phyloP scores from a whole-genome alignment of 1,284 basidiomycete genomes.

The Rhodotorula sp. region DNA sequence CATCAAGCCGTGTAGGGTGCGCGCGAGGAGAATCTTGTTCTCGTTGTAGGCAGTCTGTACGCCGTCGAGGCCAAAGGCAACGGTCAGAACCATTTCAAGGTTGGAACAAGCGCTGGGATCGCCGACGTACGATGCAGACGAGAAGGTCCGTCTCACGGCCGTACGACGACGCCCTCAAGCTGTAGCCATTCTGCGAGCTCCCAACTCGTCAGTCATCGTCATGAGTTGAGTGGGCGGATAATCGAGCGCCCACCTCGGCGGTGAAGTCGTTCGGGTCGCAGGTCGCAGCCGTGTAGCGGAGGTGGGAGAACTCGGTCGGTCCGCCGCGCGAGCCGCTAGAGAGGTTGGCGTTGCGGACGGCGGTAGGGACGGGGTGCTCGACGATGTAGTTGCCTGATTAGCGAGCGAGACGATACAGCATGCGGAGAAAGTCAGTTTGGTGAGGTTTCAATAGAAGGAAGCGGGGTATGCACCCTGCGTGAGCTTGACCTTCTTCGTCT shows the following conservation, averaged over 20 bases:
- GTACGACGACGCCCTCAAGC: conserved; percentile 78
- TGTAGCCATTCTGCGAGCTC: conserved; percentile 61
- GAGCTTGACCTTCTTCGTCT: conserved; percentile 77
- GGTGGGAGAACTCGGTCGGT: conserved; percentile 82
- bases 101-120: not conserved
- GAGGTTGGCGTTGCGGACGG: conserved; percentile 56
- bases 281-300: conserved; percentile 86
- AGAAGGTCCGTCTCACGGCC: conserved; percentile 87
- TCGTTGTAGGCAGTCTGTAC: conserved; percentile 66
- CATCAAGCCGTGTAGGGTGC: conserved; percentile 94
- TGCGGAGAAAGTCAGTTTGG: not conserved
- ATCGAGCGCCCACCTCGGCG: conserved; percentile 50
- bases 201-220: not conserved
- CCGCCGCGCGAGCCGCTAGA: conserved; percentile 50
- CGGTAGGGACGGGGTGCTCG: conserved; percentile 56
- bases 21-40: conserved; percentile 89
- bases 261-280: conserved; percentile 92
- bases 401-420: not conserved
- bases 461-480: conserved; percentile 56
- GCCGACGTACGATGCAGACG: conserved; percentile 54
- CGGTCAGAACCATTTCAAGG: not conserved
- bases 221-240: not conserved
- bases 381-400: conserved; percentile 75
- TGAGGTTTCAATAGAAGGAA: not conserved
- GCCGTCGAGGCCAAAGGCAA: too few relatives aligned